phyloP scores from a whole-genome alignment of 2,329 filamentous ascomycete species.

The Cladorrhinum sp. region DNA sequence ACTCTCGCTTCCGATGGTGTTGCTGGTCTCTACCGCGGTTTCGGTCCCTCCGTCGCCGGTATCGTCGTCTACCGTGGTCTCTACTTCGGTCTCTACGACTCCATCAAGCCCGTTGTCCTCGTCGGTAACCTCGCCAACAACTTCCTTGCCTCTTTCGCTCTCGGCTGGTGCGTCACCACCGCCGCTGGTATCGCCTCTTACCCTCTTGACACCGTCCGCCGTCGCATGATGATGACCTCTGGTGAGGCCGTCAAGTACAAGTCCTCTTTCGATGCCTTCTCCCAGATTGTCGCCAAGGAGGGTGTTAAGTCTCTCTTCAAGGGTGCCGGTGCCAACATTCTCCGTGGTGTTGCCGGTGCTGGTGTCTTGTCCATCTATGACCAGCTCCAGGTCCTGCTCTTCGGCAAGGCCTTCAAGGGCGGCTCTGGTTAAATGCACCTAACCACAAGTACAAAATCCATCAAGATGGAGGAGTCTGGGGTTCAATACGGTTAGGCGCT shows the following conservation, averaged over 20 bases:
- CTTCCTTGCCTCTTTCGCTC: slow-evolving; percentile 98
- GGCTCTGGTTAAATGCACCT: slow-evolving; percentile 50
- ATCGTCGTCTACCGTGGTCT: slow-evolving; percentile 99
- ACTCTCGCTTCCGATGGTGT: slow-evolving; percentile 98
- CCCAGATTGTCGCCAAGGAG: slow-evolving; percentile 96
- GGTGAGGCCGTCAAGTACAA: slow-evolving; percentile 99
- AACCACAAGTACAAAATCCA: slow-evolving; percentile 38
- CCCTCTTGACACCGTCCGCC: slow-evolving; percentile 99
- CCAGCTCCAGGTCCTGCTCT: slow-evolving; percentile 97
- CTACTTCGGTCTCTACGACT: slow-evolving; percentile 99
- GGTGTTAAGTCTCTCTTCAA: slow-evolving; percentile 99
- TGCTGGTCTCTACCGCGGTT: slow-evolving; percentile 99
- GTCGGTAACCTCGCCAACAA: slow-evolving; percentile 88
- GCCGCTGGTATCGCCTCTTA: slow-evolving; percentile 99
- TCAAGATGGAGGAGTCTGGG: slow-evolving; percentile 40
- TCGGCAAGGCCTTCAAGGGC: slow-evolving; percentile 98
- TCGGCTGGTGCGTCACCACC: slow-evolving; percentile 99
- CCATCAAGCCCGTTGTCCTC: slow-evolving; percentile 97
- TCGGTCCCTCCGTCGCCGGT: slow-evolving; percentile 98
- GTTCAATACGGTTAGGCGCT: slow-evolving; percentile 31
- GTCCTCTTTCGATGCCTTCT: slow-evolving; percentile 89
- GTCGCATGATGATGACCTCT: slow-evolving; percentile 99
- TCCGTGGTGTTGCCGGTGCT: slow-evolving; percentile 99
- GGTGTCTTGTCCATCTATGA: slow-evolving; percentile 99
- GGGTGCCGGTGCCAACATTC: slow-evolving; percentile 99